Evolutionary conservation across 2,329 filamentous ascomycete species (phyloP).

Genomic region (Calycina marina): DNA sequence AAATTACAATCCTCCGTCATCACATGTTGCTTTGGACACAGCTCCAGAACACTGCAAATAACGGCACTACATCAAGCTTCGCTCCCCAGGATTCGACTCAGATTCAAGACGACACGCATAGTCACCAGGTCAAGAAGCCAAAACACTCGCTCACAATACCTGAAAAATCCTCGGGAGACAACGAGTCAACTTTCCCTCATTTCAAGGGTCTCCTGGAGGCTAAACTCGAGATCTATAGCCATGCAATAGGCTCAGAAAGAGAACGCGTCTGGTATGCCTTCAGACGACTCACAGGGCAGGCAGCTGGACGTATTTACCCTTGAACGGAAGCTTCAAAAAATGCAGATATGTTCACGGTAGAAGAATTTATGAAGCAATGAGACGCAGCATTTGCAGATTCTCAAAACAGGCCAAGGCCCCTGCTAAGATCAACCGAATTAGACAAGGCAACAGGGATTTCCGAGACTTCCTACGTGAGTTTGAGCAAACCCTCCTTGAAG

Average conservation of each 20-base stretch:
- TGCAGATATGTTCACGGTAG: not conserved
- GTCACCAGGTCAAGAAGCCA: too few species aligned
- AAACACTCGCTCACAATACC: not conserved
- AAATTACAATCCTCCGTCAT: too few species aligned
- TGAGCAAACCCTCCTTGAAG: not conserved
- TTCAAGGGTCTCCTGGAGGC: not conserved
- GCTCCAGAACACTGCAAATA: too few species aligned
- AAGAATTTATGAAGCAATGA: not conserved
- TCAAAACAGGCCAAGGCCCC: not conserved
- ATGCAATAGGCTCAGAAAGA: not conserved
- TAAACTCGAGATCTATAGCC: not conserved
- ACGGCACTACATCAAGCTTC: too few species aligned
- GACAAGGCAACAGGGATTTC: not conserved
- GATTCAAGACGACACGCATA: too few species aligned
- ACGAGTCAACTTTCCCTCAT: not conserved
- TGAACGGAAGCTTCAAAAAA: not conserved
- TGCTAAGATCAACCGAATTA: not conserved
- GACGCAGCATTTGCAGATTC: not conserved
- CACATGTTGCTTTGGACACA: too few species aligned
- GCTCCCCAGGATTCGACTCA: too few species aligned
- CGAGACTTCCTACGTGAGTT: not conserved
- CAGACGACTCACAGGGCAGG: not conserved
- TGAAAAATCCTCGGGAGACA: not conserved
- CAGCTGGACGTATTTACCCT: not conserved
- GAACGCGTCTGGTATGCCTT: not conserved